These are phyloP conservation scores for Volvox africanus DNA, from an alignment of 139 green algal species.

Conservation along the genomic window DNA sequence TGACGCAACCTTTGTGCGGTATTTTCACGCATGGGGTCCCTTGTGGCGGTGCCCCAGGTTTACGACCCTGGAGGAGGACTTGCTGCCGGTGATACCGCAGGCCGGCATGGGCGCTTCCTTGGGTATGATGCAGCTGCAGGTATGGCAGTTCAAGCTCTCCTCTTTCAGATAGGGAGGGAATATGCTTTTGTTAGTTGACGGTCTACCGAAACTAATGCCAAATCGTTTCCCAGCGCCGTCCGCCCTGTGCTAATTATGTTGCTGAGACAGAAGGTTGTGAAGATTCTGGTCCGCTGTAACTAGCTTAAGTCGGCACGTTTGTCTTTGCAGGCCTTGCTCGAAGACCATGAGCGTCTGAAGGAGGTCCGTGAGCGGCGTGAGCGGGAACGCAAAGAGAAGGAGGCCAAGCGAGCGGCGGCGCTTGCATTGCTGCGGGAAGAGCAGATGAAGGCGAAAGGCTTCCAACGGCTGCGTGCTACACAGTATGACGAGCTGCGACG, in stretches of 20 bases:
- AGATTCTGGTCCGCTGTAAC: too few species aligned
- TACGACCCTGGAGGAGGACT: slow-evolving; percentile 74
- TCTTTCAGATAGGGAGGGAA: too few species aligned
- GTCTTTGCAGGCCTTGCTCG: slow-evolving; percentile 53
- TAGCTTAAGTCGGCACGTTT: too few species aligned
- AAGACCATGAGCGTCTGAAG: slow-evolving; percentile 69
- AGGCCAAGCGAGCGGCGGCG: slow-evolving; percentile 52
- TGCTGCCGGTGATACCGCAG: slow-evolving; percentile 69
- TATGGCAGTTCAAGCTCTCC: slow-evolving; percentile 23
- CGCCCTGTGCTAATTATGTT: too few species aligned
- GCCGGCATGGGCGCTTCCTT: slow-evolving; percentile 39
- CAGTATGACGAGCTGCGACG: slow-evolving; percentile 73
- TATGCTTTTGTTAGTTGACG: too few species aligned
- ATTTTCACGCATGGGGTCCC: neutral
- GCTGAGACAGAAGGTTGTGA: too few species aligned
- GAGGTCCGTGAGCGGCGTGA: slow-evolving; percentile 60
- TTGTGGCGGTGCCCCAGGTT: slow-evolving; percentile 14
- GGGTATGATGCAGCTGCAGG: slow-evolving; percentile 71
- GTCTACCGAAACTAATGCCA: too few species aligned
- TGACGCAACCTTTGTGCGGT: neutral
- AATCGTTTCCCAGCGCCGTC: too few species aligned
- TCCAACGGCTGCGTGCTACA: slow-evolving; percentile 66
- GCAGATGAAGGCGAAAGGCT: slow-evolving; percentile 61
- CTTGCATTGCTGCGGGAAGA: slow-evolving; percentile 41
- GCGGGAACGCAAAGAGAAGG: slow-evolving; percentile 64